These are phyloP conservation scores for Rhizoctonia solani DNA, from an alignment of 1,284 basidiomycete genomes.

Conservation along the genomic window DNA sequence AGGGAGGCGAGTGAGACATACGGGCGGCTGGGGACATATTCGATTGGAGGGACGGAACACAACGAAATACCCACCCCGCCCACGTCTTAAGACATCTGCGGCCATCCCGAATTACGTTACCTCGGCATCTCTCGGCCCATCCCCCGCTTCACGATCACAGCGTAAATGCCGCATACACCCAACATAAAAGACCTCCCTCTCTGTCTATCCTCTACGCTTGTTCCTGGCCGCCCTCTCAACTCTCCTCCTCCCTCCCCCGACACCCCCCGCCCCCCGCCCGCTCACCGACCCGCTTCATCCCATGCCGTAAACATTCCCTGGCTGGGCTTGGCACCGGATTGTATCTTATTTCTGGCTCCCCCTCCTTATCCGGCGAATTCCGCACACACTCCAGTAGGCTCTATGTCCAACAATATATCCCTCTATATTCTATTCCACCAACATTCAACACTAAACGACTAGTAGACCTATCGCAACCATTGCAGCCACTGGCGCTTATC, in stretches of 20 bases:
- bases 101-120: slow-evolving; percentile 14
- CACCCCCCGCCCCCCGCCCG: background rate
- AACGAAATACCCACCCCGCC: background rate
- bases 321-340: slow-evolving; percentile 7
- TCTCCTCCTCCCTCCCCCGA: background rate
- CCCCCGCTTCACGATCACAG: no score
- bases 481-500: no score
- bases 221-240: slow-evolving; percentile 9
- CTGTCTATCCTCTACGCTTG: background rate
- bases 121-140: slow-evolving; percentile 11
- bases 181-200: background rate
- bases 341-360: background rate
- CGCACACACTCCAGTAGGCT: background rate
- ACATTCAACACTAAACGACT: no score
- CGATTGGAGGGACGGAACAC: no score
- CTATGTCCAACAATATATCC: no score
- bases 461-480: no score
- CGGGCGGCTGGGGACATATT: slow-evolving; percentile 25
- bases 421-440: no score
- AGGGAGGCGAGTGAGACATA: slow-evolving; percentile 17
- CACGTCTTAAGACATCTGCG: background rate
- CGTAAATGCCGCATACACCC: slow-evolving; percentile 7
- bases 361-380: background rate
- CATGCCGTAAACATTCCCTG: background rate
- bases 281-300: background rate